A percentile compares a stretch with the other conserved stretches of the same genome.
Conservation (phyloP, 345 rosid species). For the Populus ilicifolia region DNA sequence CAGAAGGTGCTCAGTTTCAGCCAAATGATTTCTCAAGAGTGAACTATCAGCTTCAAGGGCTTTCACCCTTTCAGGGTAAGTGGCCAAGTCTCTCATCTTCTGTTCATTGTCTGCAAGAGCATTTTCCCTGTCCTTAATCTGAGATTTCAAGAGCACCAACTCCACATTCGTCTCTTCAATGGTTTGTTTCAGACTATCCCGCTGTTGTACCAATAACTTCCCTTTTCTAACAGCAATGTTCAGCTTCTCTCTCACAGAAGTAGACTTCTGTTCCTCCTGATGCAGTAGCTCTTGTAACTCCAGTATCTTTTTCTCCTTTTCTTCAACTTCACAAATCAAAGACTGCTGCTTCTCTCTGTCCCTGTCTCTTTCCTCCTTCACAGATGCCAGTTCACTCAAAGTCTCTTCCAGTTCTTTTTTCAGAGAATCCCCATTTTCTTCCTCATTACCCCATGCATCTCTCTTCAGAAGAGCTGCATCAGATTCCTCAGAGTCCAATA, state of each 20-base stretch:
- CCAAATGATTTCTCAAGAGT: slow-evolving; percentile 50
- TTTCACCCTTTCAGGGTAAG: slow-evolving; percentile 44
- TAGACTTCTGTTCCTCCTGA: slow-evolving; percentile 85
- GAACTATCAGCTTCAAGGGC: slow-evolving; percentile 60
- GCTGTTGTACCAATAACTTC: slow-evolving; percentile 82
- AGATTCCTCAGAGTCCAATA: slow-evolving; percentile 19
- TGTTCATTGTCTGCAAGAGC: slow-evolving; percentile 52
- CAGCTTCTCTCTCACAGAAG: slow-evolving; percentile 76
- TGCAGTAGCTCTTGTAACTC: slow-evolving; percentile 61
- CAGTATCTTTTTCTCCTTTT: slow-evolving; percentile 45
- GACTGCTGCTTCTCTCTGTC: slow-evolving; percentile 55
- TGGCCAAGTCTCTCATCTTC: slow-evolving; percentile 51
- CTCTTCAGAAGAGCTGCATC: slow-evolving; percentile 33
- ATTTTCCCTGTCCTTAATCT: slow-evolving; percentile 50
- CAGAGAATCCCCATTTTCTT: slow-evolving; percentile 36
- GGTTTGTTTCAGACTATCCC: slow-evolving; percentile 71
- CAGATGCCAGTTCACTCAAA: slow-evolving; percentile 42
- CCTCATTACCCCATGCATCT: slow-evolving; percentile 37
- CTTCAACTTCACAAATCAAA: slow-evolving; percentile 54
- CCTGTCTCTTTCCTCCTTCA: slow-evolving; percentile 70
- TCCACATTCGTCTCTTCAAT: slow-evolving; percentile 64
- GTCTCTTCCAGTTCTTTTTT: slow-evolving; percentile 66
- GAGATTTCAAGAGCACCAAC: slow-evolving; percentile 58
- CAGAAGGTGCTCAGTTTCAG: slow-evolving; percentile 53
- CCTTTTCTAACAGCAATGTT: slow-evolving; percentile 96